A percentile compares a stretch with the other conserved stretches of the same genome.
Conservation (phyloP, 108 stramenopile genomes). For the Chaetoceros tenuissimus region DNA sequence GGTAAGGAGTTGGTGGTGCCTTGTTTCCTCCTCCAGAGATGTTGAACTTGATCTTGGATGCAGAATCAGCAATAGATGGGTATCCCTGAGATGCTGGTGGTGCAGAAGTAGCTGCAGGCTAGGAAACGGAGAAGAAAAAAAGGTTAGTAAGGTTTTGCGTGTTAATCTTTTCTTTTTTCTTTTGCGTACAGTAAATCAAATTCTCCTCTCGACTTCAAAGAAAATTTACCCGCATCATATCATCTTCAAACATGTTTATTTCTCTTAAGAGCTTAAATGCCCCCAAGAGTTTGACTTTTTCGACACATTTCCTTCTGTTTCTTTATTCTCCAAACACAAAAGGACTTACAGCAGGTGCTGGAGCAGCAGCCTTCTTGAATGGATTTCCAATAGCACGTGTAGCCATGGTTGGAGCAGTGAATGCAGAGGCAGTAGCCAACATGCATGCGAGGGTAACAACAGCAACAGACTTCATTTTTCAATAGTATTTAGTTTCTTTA, state of each 20-base stretch:
- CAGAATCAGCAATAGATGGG: conserved; percentile 27
- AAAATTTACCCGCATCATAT: neutral
- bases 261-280: too few species aligned
- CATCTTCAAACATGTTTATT: too few species aligned
- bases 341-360: neutral
- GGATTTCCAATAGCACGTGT: conserved; percentile 33
- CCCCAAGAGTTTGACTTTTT: too few species aligned
- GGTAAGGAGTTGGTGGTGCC: conserved; percentile 15
- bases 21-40: conserved; percentile 27
- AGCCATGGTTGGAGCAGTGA: conserved; percentile 33
- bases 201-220: neutral
- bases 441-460: conserved; percentile 21
- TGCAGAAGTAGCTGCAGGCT: conserved; percentile 16
- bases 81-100: conserved; percentile 37
- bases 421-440: conserved; percentile 30
- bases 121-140: neutral
- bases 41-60: conserved; percentile 15
- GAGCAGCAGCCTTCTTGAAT: conserved; percentile 3
- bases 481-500: too few species aligned
- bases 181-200: neutral
- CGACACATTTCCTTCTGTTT: too few species aligned
- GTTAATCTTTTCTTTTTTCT: neutral
- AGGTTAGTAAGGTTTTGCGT: neutral
- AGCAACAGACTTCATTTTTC: conserved; percentile 22
- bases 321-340: too few species aligned